Base-by-base conservation (phyloP, 2,329 filamentous ascomycete species). In the Claviceps sp. region DNA sequence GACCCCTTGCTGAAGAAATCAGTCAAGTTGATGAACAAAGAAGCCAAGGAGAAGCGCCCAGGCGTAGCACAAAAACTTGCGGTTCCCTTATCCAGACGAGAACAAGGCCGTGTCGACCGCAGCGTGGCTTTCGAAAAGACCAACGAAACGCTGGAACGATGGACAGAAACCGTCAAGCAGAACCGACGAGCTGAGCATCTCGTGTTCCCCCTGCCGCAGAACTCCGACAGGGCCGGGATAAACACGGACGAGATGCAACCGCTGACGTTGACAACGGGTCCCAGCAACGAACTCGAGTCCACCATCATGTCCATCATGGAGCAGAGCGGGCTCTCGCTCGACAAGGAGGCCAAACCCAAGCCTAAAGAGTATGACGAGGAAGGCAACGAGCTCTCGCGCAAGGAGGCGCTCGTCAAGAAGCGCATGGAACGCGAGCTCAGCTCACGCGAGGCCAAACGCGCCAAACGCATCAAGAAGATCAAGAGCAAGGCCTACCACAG, bases 401-500 rank as follows among this genome's bases (percentile, higher is more conserved):
- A 82, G 62, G 84, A 84, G 47, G 76, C 87, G 24, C 77, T 84
- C 52, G 81, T 84, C 47, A 82, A 90, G 62, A 77, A 91, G 52
- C 83, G 93, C 13, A 83, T 82, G 65, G 82, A 87, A 56, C 78
- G 93, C 58, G 91, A 97, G 61, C 71, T 95, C 7, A 77, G 91
- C 57, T 95, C 94, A 60, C 79, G 90, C 11, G 91, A 97, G 68
- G 85, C 94, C 62, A 84, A 89, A 44, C 85, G 89, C 52, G 81
- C 89, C 7, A 94, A 90, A 70, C 84, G 93, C 24, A 89, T 98
- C 70, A 95, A 96, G 72, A 97, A 97, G 74, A 98, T 98, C 72
- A 98, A 98, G 76, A 94, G 87, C 65, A 98, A 96, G 67, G 81
- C 89, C 0, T 98, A 95, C 65, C 87, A 91, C 52, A 84, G 90